Percentiles rank a stretch among this genome's conserved stretches.
These are phyloP conservation scores for Piloderma croceum DNA, from an alignment of 768 basidiomycete genomes.

Conservation along the genomic window DNA sequence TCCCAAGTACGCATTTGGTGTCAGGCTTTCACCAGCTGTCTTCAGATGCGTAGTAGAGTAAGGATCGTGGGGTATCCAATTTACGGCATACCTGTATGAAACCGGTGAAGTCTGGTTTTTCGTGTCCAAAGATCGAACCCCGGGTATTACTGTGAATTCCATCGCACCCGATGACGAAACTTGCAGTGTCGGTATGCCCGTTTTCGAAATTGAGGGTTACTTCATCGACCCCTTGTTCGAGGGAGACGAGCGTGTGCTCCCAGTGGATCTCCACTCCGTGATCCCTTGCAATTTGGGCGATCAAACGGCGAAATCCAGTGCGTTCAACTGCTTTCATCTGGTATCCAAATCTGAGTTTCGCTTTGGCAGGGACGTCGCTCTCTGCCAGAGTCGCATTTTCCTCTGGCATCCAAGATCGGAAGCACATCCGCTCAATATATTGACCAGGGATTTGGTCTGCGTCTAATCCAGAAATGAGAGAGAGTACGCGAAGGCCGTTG, in stretches of 20 bases:
- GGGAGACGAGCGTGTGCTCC: constrained; percentile 24
- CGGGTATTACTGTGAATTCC: constrained; percentile 40
- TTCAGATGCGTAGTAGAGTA: too few species aligned
- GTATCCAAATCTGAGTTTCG: constrained; percentile 20
- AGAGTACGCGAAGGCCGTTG: constrained; percentile 24
- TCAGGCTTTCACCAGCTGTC: too few species aligned
- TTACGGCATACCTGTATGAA: constrained; percentile 33
- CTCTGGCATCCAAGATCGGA: constrained; percentile 18
- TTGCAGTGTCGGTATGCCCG: constrained; percentile 29
- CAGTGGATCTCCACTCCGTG: constrained; percentile 31
- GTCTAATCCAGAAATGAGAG: constrained; percentile 23
- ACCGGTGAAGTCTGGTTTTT: constrained; percentile 32
- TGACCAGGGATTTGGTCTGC: constrained; percentile 18
- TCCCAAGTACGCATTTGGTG: too few species aligned
- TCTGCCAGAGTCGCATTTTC: constrained; percentile 24
- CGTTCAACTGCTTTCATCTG: constrained; percentile 29
- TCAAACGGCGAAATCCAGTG: constrained; percentile 23
- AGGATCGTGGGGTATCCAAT: too few species aligned
- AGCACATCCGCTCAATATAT: constrained; percentile 8
- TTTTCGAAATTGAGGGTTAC: constrained; percentile 32
- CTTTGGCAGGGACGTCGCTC: constrained; percentile 16
- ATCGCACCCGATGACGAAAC: constrained; percentile 40
- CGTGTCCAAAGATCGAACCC: constrained; percentile 31
- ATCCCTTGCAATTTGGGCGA: constrained; percentile 26
- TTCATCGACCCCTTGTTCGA: constrained; percentile 25